These are phyloP conservation scores for Stagonosporopsis cucurbitacearum DNA, from an alignment of 2,329 filamentous ascomycete genomes.

Conservation along the genomic window DNA sequence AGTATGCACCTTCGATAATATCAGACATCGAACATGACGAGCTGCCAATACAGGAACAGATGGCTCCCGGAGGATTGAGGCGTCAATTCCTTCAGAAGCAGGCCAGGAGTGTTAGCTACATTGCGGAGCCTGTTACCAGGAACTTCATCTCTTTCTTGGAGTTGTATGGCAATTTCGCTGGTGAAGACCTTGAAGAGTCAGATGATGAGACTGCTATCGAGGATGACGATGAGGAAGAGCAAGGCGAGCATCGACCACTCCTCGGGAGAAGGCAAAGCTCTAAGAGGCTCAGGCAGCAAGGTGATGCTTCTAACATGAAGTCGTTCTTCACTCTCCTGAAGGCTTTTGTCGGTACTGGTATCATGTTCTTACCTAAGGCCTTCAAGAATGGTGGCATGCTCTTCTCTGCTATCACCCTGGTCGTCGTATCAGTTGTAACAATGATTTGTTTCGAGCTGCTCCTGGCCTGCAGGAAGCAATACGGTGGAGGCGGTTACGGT, in stretches of 20 bases:
- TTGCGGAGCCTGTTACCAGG: slow-evolving; percentile 64
- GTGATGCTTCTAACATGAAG: slow-evolving; percentile 72
- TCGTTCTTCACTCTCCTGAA: slow-evolving; percentile 81
- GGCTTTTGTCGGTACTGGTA: slow-evolving; percentile 79
- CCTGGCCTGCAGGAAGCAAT: slow-evolving; percentile 67
- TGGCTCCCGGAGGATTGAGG: slow-evolving; percentile 61
- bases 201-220: slow-evolving; percentile 64
- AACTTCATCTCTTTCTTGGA: slow-evolving; percentile 80
- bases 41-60: slow-evolving; percentile 53
- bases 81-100: slow-evolving; percentile 58
- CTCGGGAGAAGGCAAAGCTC: slow-evolving; percentile 64
- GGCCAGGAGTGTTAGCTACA: slow-evolving; percentile 49
- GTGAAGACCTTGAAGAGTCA: slow-evolving; percentile 68
- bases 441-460: slow-evolving; percentile 76
- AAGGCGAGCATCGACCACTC: slow-evolving; percentile 66
- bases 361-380: slow-evolving; percentile 82
- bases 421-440: slow-evolving; percentile 69
- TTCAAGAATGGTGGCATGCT: slow-evolving; percentile 80
- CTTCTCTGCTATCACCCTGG: slow-evolving; percentile 73
- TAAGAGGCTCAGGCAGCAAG: slow-evolving; percentile 54
- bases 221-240: slow-evolving; percentile 60
- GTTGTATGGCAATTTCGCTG: slow-evolving; percentile 77
- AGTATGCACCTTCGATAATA: slow-evolving; percentile 31
- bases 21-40: slow-evolving; percentile 46
- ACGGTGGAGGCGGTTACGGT: slow-evolving; percentile 75